Base-by-base conservation (phyloP, 2,329 filamentous ascomycete genomes). In the Neoarthrinium moseri region DNA sequence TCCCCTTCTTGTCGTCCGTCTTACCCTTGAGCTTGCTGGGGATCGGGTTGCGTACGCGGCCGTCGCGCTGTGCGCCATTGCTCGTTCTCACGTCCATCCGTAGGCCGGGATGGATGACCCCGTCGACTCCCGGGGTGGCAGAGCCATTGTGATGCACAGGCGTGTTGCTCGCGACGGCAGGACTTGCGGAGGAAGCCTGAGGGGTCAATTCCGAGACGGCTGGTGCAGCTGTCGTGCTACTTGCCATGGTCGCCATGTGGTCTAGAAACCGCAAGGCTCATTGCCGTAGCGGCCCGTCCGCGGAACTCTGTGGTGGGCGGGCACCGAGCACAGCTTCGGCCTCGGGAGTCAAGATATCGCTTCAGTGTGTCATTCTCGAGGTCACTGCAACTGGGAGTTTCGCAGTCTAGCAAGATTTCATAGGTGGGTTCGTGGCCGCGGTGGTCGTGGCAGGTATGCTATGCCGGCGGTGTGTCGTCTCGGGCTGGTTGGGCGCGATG, bases 21-120 rank as follows among this genome's bases (percentile, higher is more conserved):
- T 76, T 78, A 49, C 78, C 78, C 57, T 83, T 81, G 44, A 84
- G 67, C 59, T 83, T 84, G 61, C 74, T 81, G 4, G 82, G 81
- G 2, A 84, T 73, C 2, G 80, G 77, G 50, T 83, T 82, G 46
- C 77, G 65, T 12, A 79, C 70, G 20, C 75, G 70, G 34, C 74
- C 74, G 58, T 80, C 76, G 24, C 67, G 63, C 29, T 61, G 61
- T 32, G 45, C 34, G 33, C 43, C 47, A 39, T 44, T 46, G 22
- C 32, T 41, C 17, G 45, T 45, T 34, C 43, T 40, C 43, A 46
- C 46, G 30, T 49, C 47, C 43, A 49, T 24, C 13, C 47, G 47
- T 11, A 43, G 38, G 12, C 47, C 43, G 4, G 47, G 38, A 37
- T 49, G 47, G 12, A 29, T 24, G 22, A 43, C 27, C 6, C 36